Base-by-base conservation (phyloP, 2,329 filamentous ascomycete species). In the Dactylellina cionopaga region DNA sequence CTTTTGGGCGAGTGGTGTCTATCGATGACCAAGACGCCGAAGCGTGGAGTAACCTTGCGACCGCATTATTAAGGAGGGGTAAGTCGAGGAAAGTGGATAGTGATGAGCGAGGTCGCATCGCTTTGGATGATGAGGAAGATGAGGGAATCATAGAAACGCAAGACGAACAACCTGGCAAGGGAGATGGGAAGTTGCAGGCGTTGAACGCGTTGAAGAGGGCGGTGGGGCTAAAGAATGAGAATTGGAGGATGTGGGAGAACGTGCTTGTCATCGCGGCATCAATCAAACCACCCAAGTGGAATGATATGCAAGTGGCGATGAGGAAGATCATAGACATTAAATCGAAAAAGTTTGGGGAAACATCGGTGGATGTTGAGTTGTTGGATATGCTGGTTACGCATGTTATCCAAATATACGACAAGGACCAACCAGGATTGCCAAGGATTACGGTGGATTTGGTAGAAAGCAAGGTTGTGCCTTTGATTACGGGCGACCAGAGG, bases 211-310 rank as follows among this genome's bases (percentile, higher is more conserved):
- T 96, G 80, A 95, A 96, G 79, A 90, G 91, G 74, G 95, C 93
- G 7, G 92, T 93, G 0, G 85, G 87, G 3, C 86, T 96, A 22
- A 92, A 96, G 54, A 86, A 92, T 80, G 89, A 92, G 76, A 94
- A 94, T 81, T 91, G 90, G 85, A 89, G 92, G 76, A 97, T 99
- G 80, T 98, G 94, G 94, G 92, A 96, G 79, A 99, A 99, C 77
- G 90, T 98, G 13, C 86, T 99, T 65, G 95, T 92, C 0, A 89
- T 98, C 19, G 90, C 91, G 0, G 87, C 91, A 0, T 90, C 92
- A 1, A 86, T 95, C 25, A 85, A 84, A 0, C 93, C 94, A 0
- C 89, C 91, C 0, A 87, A 90, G 0, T 88, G 92, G 78, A 80
- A 83, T 0, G 92, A 97, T 74, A 87, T 96, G 54, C 82, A 96